Conservation (phyloP, 2,329 filamentous ascomycete species). For the Fusarium albosuccineum region DNA sequence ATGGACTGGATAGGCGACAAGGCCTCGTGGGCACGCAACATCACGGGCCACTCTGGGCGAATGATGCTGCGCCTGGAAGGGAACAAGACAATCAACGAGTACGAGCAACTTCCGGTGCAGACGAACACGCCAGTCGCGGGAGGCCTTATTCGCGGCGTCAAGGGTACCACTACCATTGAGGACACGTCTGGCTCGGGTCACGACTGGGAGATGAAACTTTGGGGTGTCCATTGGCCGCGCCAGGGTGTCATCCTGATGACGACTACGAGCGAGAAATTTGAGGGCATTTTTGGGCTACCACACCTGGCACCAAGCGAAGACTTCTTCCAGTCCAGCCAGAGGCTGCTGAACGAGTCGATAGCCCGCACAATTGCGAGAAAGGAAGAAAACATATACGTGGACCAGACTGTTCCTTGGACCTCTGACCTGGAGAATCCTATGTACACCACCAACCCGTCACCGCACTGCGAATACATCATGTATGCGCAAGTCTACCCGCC, state of each 20-base stretch:
- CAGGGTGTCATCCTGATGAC: constrained; percentile 84
- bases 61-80: constrained; percentile 76
- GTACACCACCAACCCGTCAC: constrained; percentile 69
- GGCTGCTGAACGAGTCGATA: constrained; percentile 80
- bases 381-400: constrained; percentile 65
- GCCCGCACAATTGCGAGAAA: constrained; percentile 75
- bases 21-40: constrained; percentile 79
- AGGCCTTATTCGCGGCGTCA: constrained; percentile 75
- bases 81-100: constrained; percentile 62
- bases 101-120: constrained; percentile 55
- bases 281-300: constrained; percentile 90
- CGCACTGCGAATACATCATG: constrained; percentile 90
- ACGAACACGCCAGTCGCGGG: constrained; percentile 56
- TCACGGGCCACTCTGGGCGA: constrained; percentile 79
- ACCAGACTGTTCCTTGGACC: constrained; percentile 80
- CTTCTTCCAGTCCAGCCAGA: constrained; percentile 70
- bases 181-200: constrained; percentile 76
- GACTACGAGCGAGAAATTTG: constrained; percentile 93
- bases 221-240: constrained; percentile 88
- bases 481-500: constrained; percentile 83
- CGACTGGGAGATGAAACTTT: constrained; percentile 82
- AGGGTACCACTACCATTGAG: constrained; percentile 77
- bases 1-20: constrained; percentile 73
- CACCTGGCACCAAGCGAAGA: constrained; percentile 77
- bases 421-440: constrained; percentile 74